Evolutionary conservation across 768 basidiomycete genomes (phyloP), one percentile per base, ranked within the genome.

Genomic region (Lactarius deliciosus): DNA sequence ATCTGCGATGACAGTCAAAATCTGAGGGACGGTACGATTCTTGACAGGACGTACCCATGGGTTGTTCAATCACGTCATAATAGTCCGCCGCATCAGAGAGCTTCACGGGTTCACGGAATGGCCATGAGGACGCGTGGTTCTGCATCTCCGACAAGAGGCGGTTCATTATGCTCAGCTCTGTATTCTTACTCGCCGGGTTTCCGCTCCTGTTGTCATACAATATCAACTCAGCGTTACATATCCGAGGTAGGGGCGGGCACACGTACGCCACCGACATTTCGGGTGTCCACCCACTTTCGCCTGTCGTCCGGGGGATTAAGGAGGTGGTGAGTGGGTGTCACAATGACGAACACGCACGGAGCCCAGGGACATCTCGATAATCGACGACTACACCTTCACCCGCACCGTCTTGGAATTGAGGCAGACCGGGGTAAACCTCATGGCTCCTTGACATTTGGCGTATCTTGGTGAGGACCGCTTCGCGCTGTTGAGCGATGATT

Each of bases 281-380:
- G 10, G 88, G 86, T 54, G 89, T 91, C 97, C 97, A 98, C 1
- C 95, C 94, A 65, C 89, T 94, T 76, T 96, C 94, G 50, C 85
- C 94, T 94, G 43, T 58, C 58, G 43, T 28, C 5, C 8, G 54
- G 25, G 59, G 15, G 36, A 38, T 38, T 62, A 25, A 28, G 65
- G 67, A 47, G 18, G 71, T 63, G 72, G 65, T 69, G 28, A 58
- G 56, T 20, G 20, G 64, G 45, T 41, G 57, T 54, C 18, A 64
- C 38, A 65, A 41, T 18, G 67, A 64, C 20, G 63, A 57, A 60
- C 64, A 59, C 88, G 75, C 77, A 93, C 92, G 82, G 56, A 99
- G 79, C 1, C 97, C 97, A 16, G 95, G 96, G 7, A 99, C 89
- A 65, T 92, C 86, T 69, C 82, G 86, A 25, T 90, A 89, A 72